Conservation (phyloP, 192 early-diverging fungal genomes). For the Kappamyces sp. region DNA sequence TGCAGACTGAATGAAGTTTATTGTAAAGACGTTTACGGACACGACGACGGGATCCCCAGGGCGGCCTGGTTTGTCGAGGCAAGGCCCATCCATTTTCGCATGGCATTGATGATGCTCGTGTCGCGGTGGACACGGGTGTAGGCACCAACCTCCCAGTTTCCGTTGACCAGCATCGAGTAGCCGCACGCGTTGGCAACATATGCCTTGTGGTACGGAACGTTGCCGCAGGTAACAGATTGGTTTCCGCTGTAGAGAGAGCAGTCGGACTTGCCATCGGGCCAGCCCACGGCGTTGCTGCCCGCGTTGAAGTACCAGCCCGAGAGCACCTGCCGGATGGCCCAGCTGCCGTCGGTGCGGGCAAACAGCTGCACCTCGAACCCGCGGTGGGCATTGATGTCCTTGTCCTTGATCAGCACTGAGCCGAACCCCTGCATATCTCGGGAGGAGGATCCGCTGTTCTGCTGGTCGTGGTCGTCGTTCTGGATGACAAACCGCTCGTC, state of each 20-base stretch:
- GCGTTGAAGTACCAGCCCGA: conserved; percentile 1
- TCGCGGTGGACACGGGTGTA: conserved; percentile 20
- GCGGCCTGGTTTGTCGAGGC: background rate
- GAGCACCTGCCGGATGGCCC: conserved; percentile 19
- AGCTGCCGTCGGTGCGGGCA: conserved; percentile 20
- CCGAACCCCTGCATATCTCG: conserved; percentile 23
- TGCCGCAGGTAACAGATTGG: background rate
- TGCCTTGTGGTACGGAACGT: background rate
- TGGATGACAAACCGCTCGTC: conserved; percentile 24
- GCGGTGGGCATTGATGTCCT: conserved; percentile 18
- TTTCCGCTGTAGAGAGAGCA: conserved; percentile 9
- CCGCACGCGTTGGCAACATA: conserved; percentile 13
- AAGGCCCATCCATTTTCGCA: conserved; percentile 19
- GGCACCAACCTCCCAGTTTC: background rate
- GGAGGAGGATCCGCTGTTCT: conserved; percentile 20
- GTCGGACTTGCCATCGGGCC: conserved; percentile 14
- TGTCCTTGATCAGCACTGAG: conserved; percentile 27
- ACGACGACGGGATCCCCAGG: conserved; percentile 13
- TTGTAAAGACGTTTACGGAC: background rate
- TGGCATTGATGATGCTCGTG: conserved; percentile 18
- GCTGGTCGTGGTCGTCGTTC: conserved; percentile 22
- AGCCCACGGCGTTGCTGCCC: conserved; percentile 6
- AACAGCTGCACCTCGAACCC: conserved; percentile 22
- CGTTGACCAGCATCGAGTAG: background rate
- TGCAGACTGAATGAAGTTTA: background rate